A percentile compares a stretch with the other conserved stretches of the same genome.
These are phyloP conservation scores for Drechslera avenae DNA, from an alignment of 2,329 filamentous ascomycete species.

Conservation along the genomic window DNA sequence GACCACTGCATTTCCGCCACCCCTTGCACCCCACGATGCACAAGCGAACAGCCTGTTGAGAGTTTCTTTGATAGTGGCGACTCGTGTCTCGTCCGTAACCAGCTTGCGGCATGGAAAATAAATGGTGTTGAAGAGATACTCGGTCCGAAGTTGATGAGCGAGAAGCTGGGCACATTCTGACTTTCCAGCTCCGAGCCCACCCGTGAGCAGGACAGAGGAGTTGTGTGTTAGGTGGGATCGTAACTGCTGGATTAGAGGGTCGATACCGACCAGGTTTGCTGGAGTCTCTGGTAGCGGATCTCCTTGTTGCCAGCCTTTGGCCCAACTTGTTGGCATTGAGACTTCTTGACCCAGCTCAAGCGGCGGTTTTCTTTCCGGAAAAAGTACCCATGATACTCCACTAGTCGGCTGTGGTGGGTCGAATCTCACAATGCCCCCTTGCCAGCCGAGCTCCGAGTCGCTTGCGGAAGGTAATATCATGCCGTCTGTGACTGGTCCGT, in stretches of 20 bases:
- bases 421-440: constrained; percentile 83
- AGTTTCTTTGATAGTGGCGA: constrained; percentile 89
- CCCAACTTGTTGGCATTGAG: constrained; percentile 63
- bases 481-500: constrained; percentile 88
- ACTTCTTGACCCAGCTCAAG: constrained; percentile 80
- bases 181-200: constrained; percentile 89
- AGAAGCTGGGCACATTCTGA: constrained; percentile 78
- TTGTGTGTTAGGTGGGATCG: constrained; percentile 78
- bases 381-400: constrained; percentile 70
- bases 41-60: constrained; percentile 82
- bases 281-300: constrained; percentile 60
- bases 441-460: constrained; percentile 67
- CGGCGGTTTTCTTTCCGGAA: constrained; percentile 72
- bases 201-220: constrained; percentile 88
- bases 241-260: constrained; percentile 73
- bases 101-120: constrained; percentile 88
- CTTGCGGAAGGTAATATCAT: constrained; percentile 71
- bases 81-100: constrained; percentile 86
- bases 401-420: constrained; percentile 58
- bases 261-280: constrained; percentile 80
- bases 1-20: constrained; percentile 82
- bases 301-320: constrained; percentile 57
- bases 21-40: constrained; percentile 87
- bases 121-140: constrained; percentile 77
- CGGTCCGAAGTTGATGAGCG: constrained; percentile 72